These are phyloP conservation scores for Russula lepida DNA, from an alignment of 768 basidiomycete species.

Conservation along the genomic window DNA sequence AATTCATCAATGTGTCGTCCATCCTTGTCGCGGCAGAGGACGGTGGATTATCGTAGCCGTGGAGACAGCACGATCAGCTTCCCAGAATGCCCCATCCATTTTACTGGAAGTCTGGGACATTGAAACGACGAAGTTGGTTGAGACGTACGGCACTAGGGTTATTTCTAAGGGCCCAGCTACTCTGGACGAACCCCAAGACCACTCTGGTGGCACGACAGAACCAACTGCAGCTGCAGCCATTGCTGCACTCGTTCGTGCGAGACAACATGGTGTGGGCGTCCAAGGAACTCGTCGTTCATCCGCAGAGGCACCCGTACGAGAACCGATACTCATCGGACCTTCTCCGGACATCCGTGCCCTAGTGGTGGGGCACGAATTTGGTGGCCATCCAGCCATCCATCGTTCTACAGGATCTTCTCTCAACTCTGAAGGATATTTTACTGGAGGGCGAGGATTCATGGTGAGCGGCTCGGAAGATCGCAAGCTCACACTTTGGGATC, in stretches of 20 bases:
- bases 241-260: conserved; percentile 67
- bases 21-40: conserved; percentile 81
- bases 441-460: conserved; percentile 52
- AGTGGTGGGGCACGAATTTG: conserved; percentile 69
- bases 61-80: conserved; percentile 36
- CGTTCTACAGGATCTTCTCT: conserved; percentile 23
- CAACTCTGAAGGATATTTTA: conserved; percentile 11
- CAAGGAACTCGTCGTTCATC: conserved; percentile 20
- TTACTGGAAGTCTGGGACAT: conserved; percentile 91
- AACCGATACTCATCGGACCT: conserved; percentile 34
- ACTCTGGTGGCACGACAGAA: conserved; percentile 48
- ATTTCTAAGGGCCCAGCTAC: conserved; percentile 39
- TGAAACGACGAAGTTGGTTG: conserved; percentile 69
- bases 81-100: conserved; percentile 30
- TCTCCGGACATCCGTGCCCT: conserved; percentile 63
- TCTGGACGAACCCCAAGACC: conserved; percentile 44
- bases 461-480: conserved; percentile 88
- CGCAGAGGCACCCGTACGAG: conserved; percentile 26
- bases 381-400: conserved; percentile 46
- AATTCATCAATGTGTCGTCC: conserved; percentile 68
- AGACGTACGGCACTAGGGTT: conserved; percentile 61
- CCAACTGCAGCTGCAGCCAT: conserved; percentile 64
- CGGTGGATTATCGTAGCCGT: conserved; percentile 86
- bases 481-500: conserved; percentile 82
- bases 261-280: conserved; percentile 35